Base-by-base conservation (phyloP, 495 filamentous ascomycete species). In the Penicillium desertorum region DNA sequence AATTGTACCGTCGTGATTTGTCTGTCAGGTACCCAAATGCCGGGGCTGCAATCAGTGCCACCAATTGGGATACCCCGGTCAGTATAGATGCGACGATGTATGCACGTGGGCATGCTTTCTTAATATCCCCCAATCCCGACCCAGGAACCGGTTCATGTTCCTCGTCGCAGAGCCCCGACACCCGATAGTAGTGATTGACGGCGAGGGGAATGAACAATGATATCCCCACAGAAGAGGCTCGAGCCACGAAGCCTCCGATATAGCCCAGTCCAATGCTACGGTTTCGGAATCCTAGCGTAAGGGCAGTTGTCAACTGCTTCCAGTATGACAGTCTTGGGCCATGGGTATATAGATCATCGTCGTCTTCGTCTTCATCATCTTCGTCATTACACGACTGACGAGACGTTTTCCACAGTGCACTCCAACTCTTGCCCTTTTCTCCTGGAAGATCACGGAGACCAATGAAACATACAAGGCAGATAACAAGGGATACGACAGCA, bases 201-300 rank as follows among this genome's bases (percentile, higher is more conserved):
- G 86, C 93, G 5, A 99, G 80, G 5, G 94, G 95, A 48, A 99
- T 86, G 75, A 97, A 99, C 9, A 96, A 78, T 1, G 90, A 93
- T 52, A 98, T 96, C 11, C 88, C 92, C 42, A 99, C 93, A 0
- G 92, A 96, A n/a, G 91, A 96, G 11, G 94, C 90, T 49, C 94
- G 86, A 5, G 95, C 94, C 1, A 98, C 93, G 60, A 99, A 96
- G 16, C 93, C 93, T 54, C 92, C 94, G 1, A 97, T 73, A 63
- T 98, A 99, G 17, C 89, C 91, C 0, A 98, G 79, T 39, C 86
- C 85, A 64, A 99, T 93, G 48, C 86, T 81, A 23, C 81, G 76
- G 66, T 93, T 87, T 20, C 76, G 84, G 60, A 89, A 83, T 12
- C 89, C 93, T n/a, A 96, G 76, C 8, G 74, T 71, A 42, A 92